phyloP scores from a whole-genome alignment of 179 eudicot species.

The Beta lomatogona region DNA sequence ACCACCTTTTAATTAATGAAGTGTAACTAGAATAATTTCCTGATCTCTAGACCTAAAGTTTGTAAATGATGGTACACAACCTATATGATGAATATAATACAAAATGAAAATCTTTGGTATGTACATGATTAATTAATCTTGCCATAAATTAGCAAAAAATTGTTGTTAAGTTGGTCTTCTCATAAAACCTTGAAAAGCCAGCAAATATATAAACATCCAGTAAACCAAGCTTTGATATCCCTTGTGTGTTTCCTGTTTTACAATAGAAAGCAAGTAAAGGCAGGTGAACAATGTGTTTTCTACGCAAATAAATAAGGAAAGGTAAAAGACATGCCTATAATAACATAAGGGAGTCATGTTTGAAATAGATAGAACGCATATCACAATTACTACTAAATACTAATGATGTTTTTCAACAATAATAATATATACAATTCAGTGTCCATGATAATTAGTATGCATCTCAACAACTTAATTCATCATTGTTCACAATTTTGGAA shows the following conservation, averaged over 20 bases:
- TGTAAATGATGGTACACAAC: not conserved
- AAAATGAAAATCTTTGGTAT: not conserved
- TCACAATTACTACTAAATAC: not conserved
- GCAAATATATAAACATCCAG: conserved; percentile 50
- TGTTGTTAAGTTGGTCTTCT: conserved; percentile 31
- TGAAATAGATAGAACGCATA: not conserved
- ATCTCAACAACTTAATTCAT: not conserved
- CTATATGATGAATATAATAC: not conserved
- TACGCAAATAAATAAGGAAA: no score
- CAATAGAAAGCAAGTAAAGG: not conserved
- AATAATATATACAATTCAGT: not conserved
- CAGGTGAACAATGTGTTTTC: not conserved
- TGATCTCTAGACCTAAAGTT: not conserved
- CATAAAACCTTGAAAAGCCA: conserved; percentile 39
- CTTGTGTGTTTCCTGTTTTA: conserved; percentile 45
- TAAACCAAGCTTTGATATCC: conserved; percentile 46
- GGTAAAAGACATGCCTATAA: not conserved
- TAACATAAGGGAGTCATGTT: not conserved
- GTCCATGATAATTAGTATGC: not conserved
- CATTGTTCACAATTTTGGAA: not conserved
- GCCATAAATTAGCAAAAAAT: not conserved
- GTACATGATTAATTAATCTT: not conserved
- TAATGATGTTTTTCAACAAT: not conserved
- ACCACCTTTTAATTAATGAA: not conserved
- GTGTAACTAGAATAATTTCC: no score